A percentile compares a stretch with the other conserved stretches of the same genome.
Conservation (phyloP, 225 moss, liverwort and hornwort species). For the Marchantia polymorpha region DNA sequence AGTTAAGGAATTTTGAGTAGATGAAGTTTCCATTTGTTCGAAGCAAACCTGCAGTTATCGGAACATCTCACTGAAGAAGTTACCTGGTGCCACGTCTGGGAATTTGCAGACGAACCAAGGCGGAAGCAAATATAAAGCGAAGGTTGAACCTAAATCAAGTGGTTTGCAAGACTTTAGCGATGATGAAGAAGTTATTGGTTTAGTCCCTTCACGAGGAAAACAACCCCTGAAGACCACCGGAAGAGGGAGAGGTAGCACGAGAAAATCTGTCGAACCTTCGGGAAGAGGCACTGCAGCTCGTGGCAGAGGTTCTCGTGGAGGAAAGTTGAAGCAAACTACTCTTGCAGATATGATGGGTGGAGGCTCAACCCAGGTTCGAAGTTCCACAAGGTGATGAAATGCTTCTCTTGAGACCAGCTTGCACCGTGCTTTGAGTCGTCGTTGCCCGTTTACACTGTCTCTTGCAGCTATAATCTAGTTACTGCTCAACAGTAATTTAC, state of each 20-base stretch:
- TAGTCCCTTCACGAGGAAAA: conserved; percentile 7
- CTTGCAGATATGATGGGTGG: conserved; percentile 31
- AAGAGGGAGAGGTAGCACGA: conserved; percentile 26
- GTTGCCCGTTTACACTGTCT: too few species aligned
- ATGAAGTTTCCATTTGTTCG: too few species aligned
- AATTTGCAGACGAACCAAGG: conserved; percentile 19
- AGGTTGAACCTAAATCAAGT: conserved; percentile 10
- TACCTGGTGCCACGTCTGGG: background rate
- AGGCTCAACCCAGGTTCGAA: conserved; percentile 19
- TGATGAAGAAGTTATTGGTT: conserved; percentile 35
- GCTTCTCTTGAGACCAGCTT: background rate
- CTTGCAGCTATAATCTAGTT: too few species aligned
- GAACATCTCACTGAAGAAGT: too few species aligned
- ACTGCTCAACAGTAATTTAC: too few species aligned
- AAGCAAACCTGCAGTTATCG: too few species aligned
- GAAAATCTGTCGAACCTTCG: conserved; percentile 12
- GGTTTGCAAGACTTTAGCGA: conserved; percentile 42
- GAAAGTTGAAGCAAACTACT: conserved; percentile 42
- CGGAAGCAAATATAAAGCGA: conserved; percentile 20
- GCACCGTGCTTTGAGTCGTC: background rate
- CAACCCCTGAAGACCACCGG: conserved; percentile 22
- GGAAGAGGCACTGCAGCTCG: conserved; percentile 28
- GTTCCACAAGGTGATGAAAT: conserved; percentile 20
- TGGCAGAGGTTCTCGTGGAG: conserved; percentile 46
- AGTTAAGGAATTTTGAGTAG: too few species aligned